phyloP scores from a whole-genome alignment of 129 eudicot species.

The Flaveria ramosissima region DNA sequence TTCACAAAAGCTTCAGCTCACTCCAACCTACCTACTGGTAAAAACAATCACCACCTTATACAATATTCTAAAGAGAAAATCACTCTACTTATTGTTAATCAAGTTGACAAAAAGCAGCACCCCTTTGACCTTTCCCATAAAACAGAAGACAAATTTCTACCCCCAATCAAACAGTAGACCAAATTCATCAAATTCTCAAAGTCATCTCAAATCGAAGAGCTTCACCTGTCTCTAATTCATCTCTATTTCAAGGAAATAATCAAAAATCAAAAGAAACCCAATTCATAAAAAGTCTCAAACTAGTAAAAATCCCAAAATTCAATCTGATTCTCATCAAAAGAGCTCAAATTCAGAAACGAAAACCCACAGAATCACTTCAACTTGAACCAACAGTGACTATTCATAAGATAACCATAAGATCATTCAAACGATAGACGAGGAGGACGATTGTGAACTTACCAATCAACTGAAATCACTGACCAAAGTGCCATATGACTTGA shows the following conservation, averaged over 20 bases:
- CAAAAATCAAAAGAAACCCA: slow-evolving; percentile 6
- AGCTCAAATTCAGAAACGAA: slow-evolving; percentile 1
- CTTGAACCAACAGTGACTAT: neutral
- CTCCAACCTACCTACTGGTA: slow-evolving; percentile 37
- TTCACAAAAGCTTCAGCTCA: slow-evolving; percentile 30
- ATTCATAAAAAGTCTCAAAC: neutral
- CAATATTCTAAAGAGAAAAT: neutral
- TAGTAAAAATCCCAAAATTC: slow-evolving; percentile 13
- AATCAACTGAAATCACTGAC: slow-evolving; percentile 23
- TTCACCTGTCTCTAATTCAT: neutral
- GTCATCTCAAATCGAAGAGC: neutral
- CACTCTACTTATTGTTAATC: neutral
- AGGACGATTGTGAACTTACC: slow-evolving; percentile 27
- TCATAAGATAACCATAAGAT: neutral
- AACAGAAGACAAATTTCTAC: neutral
- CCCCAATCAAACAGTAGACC: slow-evolving; percentile 15
- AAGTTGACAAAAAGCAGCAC: neutral
- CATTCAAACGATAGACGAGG: neutral
- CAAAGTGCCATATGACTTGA: neutral
- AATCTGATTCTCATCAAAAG: slow-evolving; percentile 9
- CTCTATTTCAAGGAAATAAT: neutral
- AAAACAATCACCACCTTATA: slow-evolving; percentile 24
- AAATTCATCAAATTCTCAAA: neutral
- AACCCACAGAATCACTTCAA: slow-evolving; percentile 14
- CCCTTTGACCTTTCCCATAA: no score